These are phyloP conservation scores for Malbranchea cinnamomea DNA, from an alignment of 2,329 filamentous ascomycete genomes.

Conservation along the genomic window DNA sequence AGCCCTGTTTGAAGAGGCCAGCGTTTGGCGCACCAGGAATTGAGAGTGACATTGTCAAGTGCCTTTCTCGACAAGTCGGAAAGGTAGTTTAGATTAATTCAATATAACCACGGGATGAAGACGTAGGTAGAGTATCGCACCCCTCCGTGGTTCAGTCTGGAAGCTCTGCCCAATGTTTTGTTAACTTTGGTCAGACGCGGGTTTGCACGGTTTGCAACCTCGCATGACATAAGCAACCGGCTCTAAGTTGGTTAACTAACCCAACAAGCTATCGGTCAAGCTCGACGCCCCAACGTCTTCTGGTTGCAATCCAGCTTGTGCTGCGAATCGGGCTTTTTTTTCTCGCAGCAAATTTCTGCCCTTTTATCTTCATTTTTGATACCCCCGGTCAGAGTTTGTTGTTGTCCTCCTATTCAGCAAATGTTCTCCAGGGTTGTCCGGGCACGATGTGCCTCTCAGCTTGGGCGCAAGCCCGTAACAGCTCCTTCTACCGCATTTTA, in stretches of 20 bases:
- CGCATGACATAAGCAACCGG: conserved; percentile 8
- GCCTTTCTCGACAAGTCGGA: not conserved
- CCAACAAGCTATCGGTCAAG: conserved; percentile 6
- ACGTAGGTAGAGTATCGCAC: no score
- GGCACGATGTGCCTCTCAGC: conserved; percentile 44
- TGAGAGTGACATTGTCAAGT: conserved; percentile 69
- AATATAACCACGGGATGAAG: not conserved
- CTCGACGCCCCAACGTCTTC: conserved; percentile 7
- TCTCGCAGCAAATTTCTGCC: conserved; percentile 1
- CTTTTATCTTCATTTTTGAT: conserved; percentile 5
- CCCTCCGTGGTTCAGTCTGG: no score
- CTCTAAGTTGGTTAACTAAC: no score
- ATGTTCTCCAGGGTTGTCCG: conserved; percentile 62
- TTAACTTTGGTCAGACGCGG: conserved; percentile 2
- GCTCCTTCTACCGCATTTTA: conserved; percentile 34
- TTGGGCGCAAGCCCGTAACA: conserved; percentile 35
- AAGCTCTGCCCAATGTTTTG: conserved; percentile 3
- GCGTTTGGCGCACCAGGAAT: conserved; percentile 89
- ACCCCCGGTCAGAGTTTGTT: conserved; percentile 9
- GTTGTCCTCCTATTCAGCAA: conserved; percentile 19
- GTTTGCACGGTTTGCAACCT: conserved; percentile 9
- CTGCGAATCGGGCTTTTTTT: no score
- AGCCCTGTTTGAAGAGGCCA: conserved; percentile 88
- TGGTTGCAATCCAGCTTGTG: no score
- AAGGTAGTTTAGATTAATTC: not conserved